Percentiles rank a stretch among this genome's conserved stretches.
Conservation (phyloP, 164 flowering plant species). For the Dillenia suffruticosa region DNA sequence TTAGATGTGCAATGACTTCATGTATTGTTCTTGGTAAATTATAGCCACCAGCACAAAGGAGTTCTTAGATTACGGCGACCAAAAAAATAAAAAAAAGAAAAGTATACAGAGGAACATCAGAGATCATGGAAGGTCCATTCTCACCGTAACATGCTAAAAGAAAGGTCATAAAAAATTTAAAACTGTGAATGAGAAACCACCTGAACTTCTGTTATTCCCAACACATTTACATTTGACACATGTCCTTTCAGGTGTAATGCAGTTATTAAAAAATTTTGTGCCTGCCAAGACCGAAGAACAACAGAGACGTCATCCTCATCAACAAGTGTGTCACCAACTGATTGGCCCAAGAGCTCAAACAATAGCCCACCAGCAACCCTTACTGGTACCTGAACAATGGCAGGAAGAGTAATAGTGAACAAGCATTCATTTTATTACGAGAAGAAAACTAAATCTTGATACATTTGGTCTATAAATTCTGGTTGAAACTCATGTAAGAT, state of each 20-base stretch:
- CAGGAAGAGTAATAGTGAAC: too few relatives aligned
- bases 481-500: too few relatives aligned
- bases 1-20: constrained; percentile 80
- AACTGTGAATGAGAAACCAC: constrained; percentile 24
- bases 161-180: neutral
- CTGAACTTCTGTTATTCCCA: constrained; percentile 95
- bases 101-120: neutral
- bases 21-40: constrained; percentile 73
- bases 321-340: constrained; percentile 80
- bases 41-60: constrained; percentile 67
- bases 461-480: too few relatives aligned
- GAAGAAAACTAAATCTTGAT: too few relatives aligned
- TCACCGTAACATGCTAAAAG: neutral
- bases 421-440: too few relatives aligned
- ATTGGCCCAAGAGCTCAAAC: constrained; percentile 93
- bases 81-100: constrained; percentile 7
- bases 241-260: constrained; percentile 75
- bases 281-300: constrained; percentile 93
- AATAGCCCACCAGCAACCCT: constrained; percentile 88
- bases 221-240: constrained; percentile 56
- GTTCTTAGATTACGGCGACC: constrained; percentile 50
- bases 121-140: neutral
- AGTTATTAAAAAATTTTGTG: constrained; percentile 79
- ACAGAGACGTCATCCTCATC: constrained; percentile 85
- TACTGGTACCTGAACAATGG: constrained; percentile 69